phyloP scores from a whole-genome alignment of 2,329 filamentous ascomycete genomes.

The Botrytis paeoniae region DNA sequence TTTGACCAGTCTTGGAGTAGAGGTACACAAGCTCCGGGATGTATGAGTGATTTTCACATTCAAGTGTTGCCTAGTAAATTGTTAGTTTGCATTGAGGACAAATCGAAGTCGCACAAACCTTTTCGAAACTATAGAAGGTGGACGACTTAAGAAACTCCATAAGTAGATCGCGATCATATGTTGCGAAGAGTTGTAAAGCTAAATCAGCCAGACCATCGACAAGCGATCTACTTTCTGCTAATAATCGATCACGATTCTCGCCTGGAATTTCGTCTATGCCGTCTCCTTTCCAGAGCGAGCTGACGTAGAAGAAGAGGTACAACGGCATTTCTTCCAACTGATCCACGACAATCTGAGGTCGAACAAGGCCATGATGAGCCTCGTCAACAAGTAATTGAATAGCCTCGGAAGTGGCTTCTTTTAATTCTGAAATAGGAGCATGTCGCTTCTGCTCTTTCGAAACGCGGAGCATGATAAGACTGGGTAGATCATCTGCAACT shows the following conservation, averaged over 20 bases:
- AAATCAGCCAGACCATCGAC: conserved; percentile 86
- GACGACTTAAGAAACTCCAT: conserved; percentile 85
- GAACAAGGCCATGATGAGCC: conserved; percentile 82
- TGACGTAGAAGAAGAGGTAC: conserved; percentile 91
- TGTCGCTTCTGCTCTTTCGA: conserved; percentile 64
- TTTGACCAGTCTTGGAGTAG: conserved; percentile 91
- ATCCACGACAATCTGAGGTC: conserved; percentile 70
- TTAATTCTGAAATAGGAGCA: conserved; percentile 68
- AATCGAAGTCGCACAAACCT: conserved; percentile 41
- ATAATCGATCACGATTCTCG: conserved; percentile 54
- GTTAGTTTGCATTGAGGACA: conserved; percentile 16
- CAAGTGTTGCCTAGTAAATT: conserved; percentile 56
- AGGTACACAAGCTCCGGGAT: conserved; percentile 94
- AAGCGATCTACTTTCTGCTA: conserved; percentile 61
- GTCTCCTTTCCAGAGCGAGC: conserved; percentile 78
- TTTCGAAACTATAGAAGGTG: conserved; percentile 84
- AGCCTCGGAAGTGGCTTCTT: conserved; percentile 76
- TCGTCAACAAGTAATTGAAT: conserved; percentile 86
- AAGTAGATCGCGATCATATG: conserved; percentile 74
- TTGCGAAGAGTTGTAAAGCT: conserved; percentile 80
- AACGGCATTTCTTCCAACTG: conserved; percentile 70
- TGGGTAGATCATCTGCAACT: conserved; percentile 83
- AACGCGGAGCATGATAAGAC: conserved; percentile 84
- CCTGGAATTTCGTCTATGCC: conserved; percentile 54
- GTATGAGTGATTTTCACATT: conserved; percentile 79